A percentile compares a stretch with the other conserved stretches of the same genome.
Evolutionary conservation across 768 basidiomycete genomes (phyloP).

Genomic region (Daedaleopsis sinensis): DNA sequence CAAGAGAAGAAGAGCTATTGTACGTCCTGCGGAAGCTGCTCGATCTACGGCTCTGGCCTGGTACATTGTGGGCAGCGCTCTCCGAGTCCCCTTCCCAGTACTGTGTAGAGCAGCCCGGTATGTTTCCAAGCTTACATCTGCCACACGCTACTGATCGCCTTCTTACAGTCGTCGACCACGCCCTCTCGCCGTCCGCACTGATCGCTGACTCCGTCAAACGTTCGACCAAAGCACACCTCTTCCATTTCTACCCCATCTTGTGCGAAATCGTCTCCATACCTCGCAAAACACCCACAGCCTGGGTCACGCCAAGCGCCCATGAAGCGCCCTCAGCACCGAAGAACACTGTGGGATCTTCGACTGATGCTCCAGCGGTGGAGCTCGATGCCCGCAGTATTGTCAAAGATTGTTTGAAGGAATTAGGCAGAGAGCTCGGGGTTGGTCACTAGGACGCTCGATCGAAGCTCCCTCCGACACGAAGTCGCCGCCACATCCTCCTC

Average conservation of each 20-base stretch:
- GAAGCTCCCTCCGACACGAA: too few relatives aligned
- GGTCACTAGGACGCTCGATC: slow-evolving; percentile 18
- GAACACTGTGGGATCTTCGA: slow-evolving; percentile 6
- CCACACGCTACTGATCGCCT: slow-evolving; percentile 13
- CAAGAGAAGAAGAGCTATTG: slow-evolving; percentile 86
- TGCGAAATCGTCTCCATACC: slow-evolving; percentile 81
- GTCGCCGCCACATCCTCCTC: too few relatives aligned
- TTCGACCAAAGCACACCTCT: slow-evolving; percentile 81
- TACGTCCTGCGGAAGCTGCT: slow-evolving; percentile 83
- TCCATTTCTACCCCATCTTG: slow-evolving; percentile 82
- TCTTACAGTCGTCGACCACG: slow-evolving; percentile 42
- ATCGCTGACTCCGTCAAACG: slow-evolving; percentile 74
- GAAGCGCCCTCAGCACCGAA: background rate
- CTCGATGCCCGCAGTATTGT: slow-evolving; percentile 70
- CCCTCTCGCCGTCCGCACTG: slow-evolving; percentile 52
- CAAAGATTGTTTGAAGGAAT: slow-evolving; percentile 63
- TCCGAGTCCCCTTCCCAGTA: slow-evolving; percentile 65
- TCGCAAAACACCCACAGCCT: slow-evolving; percentile 66
- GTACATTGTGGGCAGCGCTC: slow-evolving; percentile 75
- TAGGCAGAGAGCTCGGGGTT: slow-evolving; percentile 78
- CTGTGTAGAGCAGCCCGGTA: slow-evolving; percentile 61
- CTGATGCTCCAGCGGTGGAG: slow-evolving; percentile 39
- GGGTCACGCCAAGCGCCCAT: slow-evolving; percentile 45
- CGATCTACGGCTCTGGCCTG: slow-evolving; percentile 71
- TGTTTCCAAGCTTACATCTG: slow-evolving; percentile 18